Evolutionary conservation across 768 basidiomycete genomes (phyloP).

Genomic region (Myochromella boudieri): DNA sequence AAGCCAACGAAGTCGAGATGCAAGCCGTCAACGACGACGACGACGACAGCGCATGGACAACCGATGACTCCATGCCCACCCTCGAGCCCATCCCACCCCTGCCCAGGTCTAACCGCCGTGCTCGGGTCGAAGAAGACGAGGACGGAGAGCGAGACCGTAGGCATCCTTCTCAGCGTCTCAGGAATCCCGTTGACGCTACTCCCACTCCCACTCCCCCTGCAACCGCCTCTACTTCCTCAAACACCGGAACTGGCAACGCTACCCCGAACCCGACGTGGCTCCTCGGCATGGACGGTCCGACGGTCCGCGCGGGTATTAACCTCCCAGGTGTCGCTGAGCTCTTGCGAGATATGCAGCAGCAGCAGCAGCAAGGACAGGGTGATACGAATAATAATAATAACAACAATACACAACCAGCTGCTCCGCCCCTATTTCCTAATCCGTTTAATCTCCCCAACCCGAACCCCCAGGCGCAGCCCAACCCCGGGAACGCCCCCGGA

Average conservation of each 20-base stretch:
- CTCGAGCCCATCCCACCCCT: constrained; percentile 27
- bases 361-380: constrained; percentile 1
- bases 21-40: constrained; percentile 30
- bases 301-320: background rate
- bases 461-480: background rate
- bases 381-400: too few relatives aligned
- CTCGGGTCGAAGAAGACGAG: constrained; percentile 60
- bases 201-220: constrained; percentile 15
- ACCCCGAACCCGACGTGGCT: too few relatives aligned
- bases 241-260: too few relatives aligned
- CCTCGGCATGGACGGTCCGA: too few relatives aligned
- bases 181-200: constrained; percentile 22
- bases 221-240: constrained; percentile 1
- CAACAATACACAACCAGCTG: background rate
- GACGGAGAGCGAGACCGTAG: constrained; percentile 62
- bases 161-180: constrained; percentile 61
- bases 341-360: background rate
- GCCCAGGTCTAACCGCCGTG: constrained; percentile 38
- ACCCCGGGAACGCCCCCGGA: too few relatives aligned
- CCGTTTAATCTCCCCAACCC: background rate
- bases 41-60: constrained; percentile 25
- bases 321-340: background rate
- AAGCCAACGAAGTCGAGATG: constrained; percentile 34
- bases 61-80: constrained; percentile 26
- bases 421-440: background rate